Conservation (phyloP, 352 stramenopile species). For the Phytophthora uliginosa region DNA sequence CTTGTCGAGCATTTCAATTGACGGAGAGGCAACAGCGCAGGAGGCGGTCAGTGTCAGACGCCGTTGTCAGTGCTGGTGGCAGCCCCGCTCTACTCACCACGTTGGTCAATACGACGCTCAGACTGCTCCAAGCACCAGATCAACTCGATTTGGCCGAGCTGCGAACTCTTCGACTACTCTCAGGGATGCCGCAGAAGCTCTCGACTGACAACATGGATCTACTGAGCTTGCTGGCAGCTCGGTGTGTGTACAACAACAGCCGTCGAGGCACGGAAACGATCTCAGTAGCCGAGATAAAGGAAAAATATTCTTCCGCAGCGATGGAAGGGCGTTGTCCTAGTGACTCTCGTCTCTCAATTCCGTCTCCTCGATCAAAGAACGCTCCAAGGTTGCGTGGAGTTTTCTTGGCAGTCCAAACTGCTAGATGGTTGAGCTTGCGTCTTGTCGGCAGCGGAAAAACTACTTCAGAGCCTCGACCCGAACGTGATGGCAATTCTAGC, state of each 20-base stretch:
- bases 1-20: slow-evolving; percentile 2
- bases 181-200: slow-evolving; percentile 24
- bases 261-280: neutral
- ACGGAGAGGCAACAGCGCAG: slow-evolving; percentile 3
- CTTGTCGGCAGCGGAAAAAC: neutral
- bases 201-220: slow-evolving; percentile 13
- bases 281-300: slow-evolving; percentile 24
- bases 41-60: neutral
- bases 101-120: slow-evolving; percentile 15
- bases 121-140: slow-evolving; percentile 23
- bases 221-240: slow-evolving; percentile 10
- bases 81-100: neutral
- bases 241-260: slow-evolving; percentile 28
- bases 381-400: slow-evolving; percentile 6
- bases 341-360: neutral
- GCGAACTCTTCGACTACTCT: slow-evolving; percentile 23
- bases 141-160: slow-evolving; percentile 19
- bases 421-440: slow-evolving; percentile 15
- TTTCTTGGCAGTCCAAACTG: slow-evolving; percentile 9
- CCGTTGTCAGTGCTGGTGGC: neutral
- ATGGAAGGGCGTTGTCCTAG: slow-evolving; percentile 3
- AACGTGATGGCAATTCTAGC: neutral
- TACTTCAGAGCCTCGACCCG: neutral
- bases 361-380: neutral
- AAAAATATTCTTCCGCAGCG: slow-evolving; percentile 12